Evolutionary conservation across 768 basidiomycete species (phyloP), one percentile per base, ranked within the genome.

Genomic region (Astraeus odoratus): DNA sequence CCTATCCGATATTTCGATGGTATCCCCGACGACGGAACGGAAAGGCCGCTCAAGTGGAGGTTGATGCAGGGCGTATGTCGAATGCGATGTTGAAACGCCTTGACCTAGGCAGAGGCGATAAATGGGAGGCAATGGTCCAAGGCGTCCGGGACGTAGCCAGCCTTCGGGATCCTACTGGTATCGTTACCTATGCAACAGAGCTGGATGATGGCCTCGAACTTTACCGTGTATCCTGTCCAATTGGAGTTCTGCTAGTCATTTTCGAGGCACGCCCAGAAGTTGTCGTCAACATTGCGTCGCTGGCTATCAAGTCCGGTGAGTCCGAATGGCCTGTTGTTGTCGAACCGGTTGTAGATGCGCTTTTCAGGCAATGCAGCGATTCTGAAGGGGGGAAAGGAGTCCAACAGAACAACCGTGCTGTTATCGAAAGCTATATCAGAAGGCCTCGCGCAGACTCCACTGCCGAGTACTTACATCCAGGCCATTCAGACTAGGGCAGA

Each of bases 211-310:
- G 70, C 0, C 73, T 98, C 18, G 88, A 96, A 52, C 75, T 99
- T 3, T 91, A 95, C 66, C 81, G 92, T 24, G 86, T 98, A 1
- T 88, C 95, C 0, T 98, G 95, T 58, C 94, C 96, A 0, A 94
- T 99, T 51, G 96, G 96, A 18, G 93, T 96, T 1, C 71, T 99
- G 10, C 74, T 99, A 41, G 90, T 98, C 50, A 95, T 99, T 49
- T 99, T 99, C 55, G 96, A 98, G 64, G 88, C 95, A 3, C 77
- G 95, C 23, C 96, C 96, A 1, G 96, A 99, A 62, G 95, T 99
- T 10, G 91, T 98, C 20, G 88, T 97, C 31, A 98, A 98, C 61
- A 97, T 99, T 51, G 90, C 96, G 5, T 79, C 93, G 0, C 70
- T 98, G 57, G 95, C 96, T 1, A 88, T 99, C 60, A 99, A 97